These are phyloP conservation scores for Houttuynia cordata DNA, from an alignment of 164 flowering plant genomes.

Conservation along the genomic window DNA sequence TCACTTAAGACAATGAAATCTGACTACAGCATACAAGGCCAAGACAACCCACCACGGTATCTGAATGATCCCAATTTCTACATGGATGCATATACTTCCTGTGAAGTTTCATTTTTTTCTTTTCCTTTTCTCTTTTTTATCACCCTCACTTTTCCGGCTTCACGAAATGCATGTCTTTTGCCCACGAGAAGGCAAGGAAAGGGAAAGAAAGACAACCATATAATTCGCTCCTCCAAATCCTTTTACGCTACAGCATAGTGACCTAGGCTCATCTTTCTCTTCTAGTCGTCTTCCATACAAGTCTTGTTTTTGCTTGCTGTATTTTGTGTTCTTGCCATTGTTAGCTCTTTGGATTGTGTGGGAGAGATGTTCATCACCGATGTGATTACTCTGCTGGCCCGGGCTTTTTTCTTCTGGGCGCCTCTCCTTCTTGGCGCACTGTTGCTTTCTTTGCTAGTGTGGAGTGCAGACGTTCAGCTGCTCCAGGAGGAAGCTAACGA, in stretches of 20 bases:
- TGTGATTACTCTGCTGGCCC: too few species aligned
- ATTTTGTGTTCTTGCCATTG: too few species aligned
- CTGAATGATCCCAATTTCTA: too few species aligned
- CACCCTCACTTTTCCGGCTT: background rate
- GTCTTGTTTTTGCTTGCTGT: too few species aligned
- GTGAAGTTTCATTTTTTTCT: background rate
- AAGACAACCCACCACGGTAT: background rate
- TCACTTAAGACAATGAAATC: too few species aligned
- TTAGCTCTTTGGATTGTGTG: too few species aligned
- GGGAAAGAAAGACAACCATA: background rate
- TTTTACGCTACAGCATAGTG: background rate
- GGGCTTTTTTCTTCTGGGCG: background rate
- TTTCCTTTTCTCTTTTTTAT: background rate
- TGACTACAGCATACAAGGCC: too few species aligned
- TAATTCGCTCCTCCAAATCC: background rate
- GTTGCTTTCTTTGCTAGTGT: background rate
- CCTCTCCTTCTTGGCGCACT: background rate
- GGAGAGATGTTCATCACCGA: background rate
- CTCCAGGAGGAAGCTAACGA: background rate
- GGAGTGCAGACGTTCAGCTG: background rate
- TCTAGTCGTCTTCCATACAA: too few species aligned
- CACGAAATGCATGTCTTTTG: background rate
- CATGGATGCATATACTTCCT: background rate
- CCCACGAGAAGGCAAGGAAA: conserved; percentile 1
- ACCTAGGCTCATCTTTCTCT: too few species aligned